A percentile compares a stretch with the other conserved stretches of the same genome.
Evolutionary conservation across 2,329 filamentous ascomycete genomes (phyloP).

Genomic region (Alternaria ethzedia): DNA sequence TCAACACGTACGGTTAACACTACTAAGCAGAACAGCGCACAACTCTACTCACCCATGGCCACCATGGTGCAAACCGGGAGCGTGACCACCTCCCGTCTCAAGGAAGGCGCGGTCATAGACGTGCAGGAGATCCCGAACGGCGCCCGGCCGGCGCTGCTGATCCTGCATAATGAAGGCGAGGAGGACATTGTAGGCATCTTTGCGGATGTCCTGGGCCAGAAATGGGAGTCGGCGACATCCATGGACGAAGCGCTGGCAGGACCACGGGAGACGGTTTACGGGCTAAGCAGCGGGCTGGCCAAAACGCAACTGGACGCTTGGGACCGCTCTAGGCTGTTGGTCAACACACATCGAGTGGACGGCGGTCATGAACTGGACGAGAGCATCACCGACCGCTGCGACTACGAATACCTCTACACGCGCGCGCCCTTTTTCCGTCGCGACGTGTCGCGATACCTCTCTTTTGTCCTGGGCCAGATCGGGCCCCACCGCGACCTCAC

Average conservation of each 20-base stretch:
- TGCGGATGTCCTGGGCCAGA: conserved; percentile 79
- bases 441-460: conserved; percentile 79
- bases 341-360: conserved; percentile 79
- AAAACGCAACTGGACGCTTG: conserved; percentile 64
- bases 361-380: conserved; percentile 67
- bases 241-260: conserved; percentile 62
- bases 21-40: conserved; percentile 17
- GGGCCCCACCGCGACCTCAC: conserved; percentile 78
- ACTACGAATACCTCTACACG: conserved; percentile 88
- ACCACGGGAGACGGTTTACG: conserved; percentile 71
- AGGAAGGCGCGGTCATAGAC: conserved; percentile 42
- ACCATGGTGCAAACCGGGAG: conserved; percentile 47
- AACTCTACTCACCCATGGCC: conserved; percentile 40
- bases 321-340: conserved; percentile 66
- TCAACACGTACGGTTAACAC: conserved; percentile 50
- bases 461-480: conserved; percentile 79
- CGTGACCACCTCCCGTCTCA: conserved; percentile 39
- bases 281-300: conserved; percentile 65
- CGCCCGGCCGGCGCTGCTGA: conserved; percentile 49
- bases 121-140: conserved; percentile 43
- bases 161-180: conserved; percentile 74
- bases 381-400: conserved; percentile 70
- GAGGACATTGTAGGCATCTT: conserved; percentile 77
- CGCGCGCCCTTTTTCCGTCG: conserved; percentile 73
- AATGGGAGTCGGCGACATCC: conserved; percentile 65